These are phyloP conservation scores for Vanderwaltozyma yarrowii DNA, from an alignment of 805 yeast genomes.

Conservation along the genomic window DNA sequence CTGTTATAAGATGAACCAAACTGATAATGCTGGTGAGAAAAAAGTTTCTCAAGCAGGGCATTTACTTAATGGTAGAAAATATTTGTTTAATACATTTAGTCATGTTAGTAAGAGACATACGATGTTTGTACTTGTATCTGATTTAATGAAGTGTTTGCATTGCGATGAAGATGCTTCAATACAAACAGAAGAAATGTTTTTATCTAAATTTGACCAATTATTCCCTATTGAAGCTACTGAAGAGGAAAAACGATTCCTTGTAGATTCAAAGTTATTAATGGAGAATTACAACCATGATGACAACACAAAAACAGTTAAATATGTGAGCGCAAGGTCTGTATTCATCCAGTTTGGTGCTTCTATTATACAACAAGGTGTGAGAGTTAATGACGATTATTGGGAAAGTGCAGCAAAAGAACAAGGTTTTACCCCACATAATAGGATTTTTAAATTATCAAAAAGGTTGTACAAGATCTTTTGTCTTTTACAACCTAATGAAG, in stretches of 20 bases:
- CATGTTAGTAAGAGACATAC: slow-evolving; percentile 26
- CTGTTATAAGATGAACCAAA: slow-evolving; percentile 9
- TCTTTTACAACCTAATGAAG: slow-evolving; percentile 7
- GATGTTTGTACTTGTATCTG: slow-evolving; percentile 28
- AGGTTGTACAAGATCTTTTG: slow-evolving; percentile 7
- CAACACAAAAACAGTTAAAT: slow-evolving; percentile 12
- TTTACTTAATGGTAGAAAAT: slow-evolving; percentile 31
- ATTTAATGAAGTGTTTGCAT: slow-evolving; percentile 31
- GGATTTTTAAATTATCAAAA: slow-evolving; percentile 28
- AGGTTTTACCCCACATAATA: slow-evolving; percentile 36
- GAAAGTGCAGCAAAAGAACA: slow-evolving; percentile 34
- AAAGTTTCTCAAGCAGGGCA: slow-evolving; percentile 34
- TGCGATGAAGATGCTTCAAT: slow-evolving; percentile 17
- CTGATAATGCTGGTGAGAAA: slow-evolving; percentile 37
- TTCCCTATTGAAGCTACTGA: slow-evolving; percentile 29
- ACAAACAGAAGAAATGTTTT: slow-evolving; percentile 36
- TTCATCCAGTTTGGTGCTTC: slow-evolving; percentile 43
- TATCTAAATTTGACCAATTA: slow-evolving; percentile 32
- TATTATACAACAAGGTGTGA: slow-evolving; percentile 34
- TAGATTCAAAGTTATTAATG: slow-evolving; percentile 17
- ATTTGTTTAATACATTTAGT: slow-evolving; percentile 31
- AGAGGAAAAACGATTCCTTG: slow-evolving; percentile 31
- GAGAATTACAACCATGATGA: slow-evolving; percentile 15
- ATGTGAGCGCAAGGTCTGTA: slow-evolving; percentile 35
- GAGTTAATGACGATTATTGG: slow-evolving; percentile 49